phyloP scores from a whole-genome alignment of 1,139 yeast species.

The Geotrichum phurueaensis region DNA sequence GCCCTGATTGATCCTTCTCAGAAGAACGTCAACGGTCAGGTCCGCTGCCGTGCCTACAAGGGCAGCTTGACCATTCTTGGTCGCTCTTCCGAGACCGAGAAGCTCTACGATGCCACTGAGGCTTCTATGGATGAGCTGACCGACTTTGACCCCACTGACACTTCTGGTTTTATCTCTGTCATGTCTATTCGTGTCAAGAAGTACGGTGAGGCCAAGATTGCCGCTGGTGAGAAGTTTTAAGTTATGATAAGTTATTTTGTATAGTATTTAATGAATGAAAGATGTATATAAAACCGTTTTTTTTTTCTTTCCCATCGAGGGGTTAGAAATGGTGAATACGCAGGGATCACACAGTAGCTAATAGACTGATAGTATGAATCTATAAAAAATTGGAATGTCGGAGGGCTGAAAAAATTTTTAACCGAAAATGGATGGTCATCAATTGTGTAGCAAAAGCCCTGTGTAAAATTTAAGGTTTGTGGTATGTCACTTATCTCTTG shows the following conservation, averaged over 20 bases:
- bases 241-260: not conserved
- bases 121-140: constrained; percentile 99
- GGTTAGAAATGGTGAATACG: not conserved
- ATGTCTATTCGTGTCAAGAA: constrained; percentile 97
- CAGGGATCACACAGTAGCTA: not conserved
- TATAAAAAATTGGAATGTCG: not conserved
- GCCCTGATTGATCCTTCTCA: constrained; percentile 92
- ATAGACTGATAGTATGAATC: not conserved
- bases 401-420: not conserved
- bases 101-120: constrained; percentile 94
- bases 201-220: constrained; percentile 92
- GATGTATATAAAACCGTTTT: not conserved
- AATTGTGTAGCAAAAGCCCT: not conserved
- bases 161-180: constrained; percentile 94
- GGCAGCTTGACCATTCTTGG: constrained; percentile 81
- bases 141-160: constrained; percentile 95
- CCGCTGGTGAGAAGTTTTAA: constrained; percentile 55
- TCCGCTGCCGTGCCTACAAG: constrained; percentile 89
- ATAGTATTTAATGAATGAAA: not conserved
- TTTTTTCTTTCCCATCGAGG: not conserved
- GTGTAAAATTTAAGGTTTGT: not conserved
- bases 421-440: not conserved
- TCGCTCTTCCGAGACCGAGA: constrained; percentile 91
- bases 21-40: constrained; percentile 90
- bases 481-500: not conserved